Evolutionary conservation across 202 grass and related monocot species (phyloP).

Genomic region (Eragrostis tef): DNA sequence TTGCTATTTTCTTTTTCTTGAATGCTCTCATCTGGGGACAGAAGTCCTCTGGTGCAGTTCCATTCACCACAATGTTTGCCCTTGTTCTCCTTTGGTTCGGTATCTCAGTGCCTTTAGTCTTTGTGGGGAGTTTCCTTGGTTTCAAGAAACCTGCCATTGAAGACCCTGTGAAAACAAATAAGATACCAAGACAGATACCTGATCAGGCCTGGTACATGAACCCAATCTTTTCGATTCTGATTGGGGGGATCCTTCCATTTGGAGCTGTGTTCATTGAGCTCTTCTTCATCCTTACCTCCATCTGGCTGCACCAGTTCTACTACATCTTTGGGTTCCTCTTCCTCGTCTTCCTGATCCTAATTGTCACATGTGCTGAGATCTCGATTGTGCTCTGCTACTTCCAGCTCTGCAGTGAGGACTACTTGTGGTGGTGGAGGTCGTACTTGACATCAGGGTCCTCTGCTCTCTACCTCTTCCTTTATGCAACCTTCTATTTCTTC

Average conservation of each 20-base stretch:
- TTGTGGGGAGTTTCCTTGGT: conserved; percentile 86
- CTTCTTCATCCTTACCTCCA: conserved; percentile 94
- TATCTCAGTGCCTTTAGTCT: conserved; percentile 88
- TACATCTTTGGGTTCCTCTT: conserved; percentile 99
- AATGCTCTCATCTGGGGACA: conserved; percentile 90
- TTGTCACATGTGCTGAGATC: conserved; percentile 91
- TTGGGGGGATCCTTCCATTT: conserved; percentile 89
- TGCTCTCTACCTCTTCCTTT: conserved; percentile 88
- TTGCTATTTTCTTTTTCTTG: conserved; percentile 77
- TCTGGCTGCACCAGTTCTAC: conserved; percentile 95
- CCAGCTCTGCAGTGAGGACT: conserved; percentile 94
- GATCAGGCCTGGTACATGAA: conserved; percentile 99
- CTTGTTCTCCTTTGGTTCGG: conserved; percentile 96
- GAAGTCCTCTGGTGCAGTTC: conserved; percentile 93
- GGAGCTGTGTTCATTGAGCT: conserved; percentile 90
- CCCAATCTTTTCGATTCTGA: conserved; percentile 79
- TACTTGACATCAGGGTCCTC: conserved; percentile 92
- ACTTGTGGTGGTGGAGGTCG: conserved; percentile 95
- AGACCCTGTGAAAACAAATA: conserved; percentile 93
- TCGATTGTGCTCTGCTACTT: conserved; percentile 96
- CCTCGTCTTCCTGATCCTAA: conserved; percentile 86
- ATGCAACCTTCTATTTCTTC: conserved; percentile 90
- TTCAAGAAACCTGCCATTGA: conserved; percentile 81
- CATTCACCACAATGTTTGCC: conserved; percentile 96
- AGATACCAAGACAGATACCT: conserved; percentile 91